Evolutionary conservation across 2,329 filamentous ascomycete genomes (phyloP).

Genomic region (Fusarium veterinarium): DNA sequence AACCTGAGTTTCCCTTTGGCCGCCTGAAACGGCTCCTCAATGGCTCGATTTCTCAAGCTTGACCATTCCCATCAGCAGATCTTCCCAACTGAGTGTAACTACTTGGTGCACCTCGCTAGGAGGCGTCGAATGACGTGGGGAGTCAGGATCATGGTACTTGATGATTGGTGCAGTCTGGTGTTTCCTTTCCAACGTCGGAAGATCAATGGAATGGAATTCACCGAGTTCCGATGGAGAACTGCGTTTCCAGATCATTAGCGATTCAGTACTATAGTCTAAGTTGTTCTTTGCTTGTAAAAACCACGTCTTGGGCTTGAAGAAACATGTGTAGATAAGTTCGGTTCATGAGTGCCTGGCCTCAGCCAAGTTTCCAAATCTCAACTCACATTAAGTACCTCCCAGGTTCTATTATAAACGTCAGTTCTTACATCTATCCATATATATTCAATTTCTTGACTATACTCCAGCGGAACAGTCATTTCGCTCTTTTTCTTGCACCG

Average conservation of each 20-base stretch:
- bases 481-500: background rate
- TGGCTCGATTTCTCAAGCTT: slow-evolving; percentile 19
- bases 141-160: slow-evolving; percentile 6
- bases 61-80: slow-evolving; percentile 1
- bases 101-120: slow-evolving; percentile 12
- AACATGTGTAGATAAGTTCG: background rate
- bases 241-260: background rate
- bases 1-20: slow-evolving; percentile 4
- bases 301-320: background rate
- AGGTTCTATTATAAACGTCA: background rate
- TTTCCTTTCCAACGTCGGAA: slow-evolving; percentile 7
- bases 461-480: background rate
- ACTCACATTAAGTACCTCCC: no score
- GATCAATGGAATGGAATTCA: slow-evolving; percentile 12
- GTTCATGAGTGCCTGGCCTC: background rate
- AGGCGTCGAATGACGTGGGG: slow-evolving; percentile 35
- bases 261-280: background rate
- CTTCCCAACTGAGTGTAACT: slow-evolving; percentile 27
- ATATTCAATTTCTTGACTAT: background rate
- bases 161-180: slow-evolving; percentile 20
- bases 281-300: background rate
- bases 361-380: background rate
- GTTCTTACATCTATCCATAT: background rate
- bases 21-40: background rate
- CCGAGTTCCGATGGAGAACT: slow-evolving; percentile 24